Conservation (phyloP, 2,329 filamentous ascomycete genomes). For the Alternaria triticina region DNA sequence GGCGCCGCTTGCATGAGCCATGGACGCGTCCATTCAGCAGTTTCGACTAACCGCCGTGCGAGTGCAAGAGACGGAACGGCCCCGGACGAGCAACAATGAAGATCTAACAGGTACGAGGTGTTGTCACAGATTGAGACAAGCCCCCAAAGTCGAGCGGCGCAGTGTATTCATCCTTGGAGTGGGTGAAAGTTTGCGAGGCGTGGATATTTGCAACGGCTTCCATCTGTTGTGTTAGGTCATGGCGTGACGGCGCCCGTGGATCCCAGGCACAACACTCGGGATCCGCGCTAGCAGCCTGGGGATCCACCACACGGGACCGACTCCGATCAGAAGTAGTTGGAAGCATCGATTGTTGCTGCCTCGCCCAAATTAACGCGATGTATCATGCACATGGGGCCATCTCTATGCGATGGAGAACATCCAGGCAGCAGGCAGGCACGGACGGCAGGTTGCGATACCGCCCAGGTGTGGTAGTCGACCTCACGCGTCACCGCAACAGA, state of each 20-base stretch:
- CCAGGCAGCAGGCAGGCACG: neutral
- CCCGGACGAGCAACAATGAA: constrained; percentile 4
- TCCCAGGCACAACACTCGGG: neutral
- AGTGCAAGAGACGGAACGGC: constrained; percentile 10
- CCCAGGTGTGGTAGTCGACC: neutral
- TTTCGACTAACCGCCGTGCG: constrained; percentile 22
- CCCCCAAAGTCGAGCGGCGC: constrained; percentile 3
- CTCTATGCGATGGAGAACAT: neutral
- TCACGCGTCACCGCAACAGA: neutral
- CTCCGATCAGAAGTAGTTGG: neutral
- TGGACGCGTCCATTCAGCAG: constrained; percentile 14
- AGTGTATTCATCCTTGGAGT: neutral
- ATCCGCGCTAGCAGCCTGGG: constrained; percentile 25
- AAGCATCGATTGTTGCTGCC: neutral
- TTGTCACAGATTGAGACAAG: constrained; percentile 9
- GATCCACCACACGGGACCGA: constrained; percentile 18
- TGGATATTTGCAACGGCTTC: neutral
- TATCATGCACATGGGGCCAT: neutral
- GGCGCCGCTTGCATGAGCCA: constrained; percentile 7
- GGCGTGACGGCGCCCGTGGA: neutral
- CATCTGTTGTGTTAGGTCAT: neutral
- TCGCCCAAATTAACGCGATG: neutral
- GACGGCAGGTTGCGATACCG: neutral
- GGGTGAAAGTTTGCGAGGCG: constrained; percentile 7
- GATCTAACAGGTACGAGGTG: neutral